A percentile compares a stretch with the other conserved stretches of the same genome.
phyloP scores from a whole-genome alignment of 805 yeast genomes.

The Isabelozyma rhagii region DNA sequence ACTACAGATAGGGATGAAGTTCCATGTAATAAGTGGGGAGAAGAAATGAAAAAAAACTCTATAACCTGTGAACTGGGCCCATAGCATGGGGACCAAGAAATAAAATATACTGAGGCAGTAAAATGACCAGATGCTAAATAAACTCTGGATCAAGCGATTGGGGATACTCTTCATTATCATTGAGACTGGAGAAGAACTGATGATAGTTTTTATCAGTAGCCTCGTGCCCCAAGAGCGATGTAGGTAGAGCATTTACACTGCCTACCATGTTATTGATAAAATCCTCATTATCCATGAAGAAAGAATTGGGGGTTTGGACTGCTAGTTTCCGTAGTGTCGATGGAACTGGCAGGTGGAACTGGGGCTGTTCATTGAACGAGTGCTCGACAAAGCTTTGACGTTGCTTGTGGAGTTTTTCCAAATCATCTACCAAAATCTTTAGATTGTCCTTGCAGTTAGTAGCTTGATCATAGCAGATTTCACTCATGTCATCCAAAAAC shows the following conservation, averaged over 20 bases:
- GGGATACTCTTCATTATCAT: background rate
- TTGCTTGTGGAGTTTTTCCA: background rate
- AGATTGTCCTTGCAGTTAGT: background rate
- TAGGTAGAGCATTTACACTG: conserved; percentile 1
- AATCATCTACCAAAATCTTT: background rate
- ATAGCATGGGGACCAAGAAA: background rate
- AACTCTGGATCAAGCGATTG: background rate
- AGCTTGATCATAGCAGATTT: conserved; percentile 2
- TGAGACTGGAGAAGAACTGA: background rate
- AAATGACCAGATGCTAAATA: background rate
- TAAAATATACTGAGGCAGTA: too few relatives aligned
- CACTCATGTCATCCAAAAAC: conserved; percentile 1
- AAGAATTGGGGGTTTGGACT: background rate
- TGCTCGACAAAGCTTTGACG: background rate
- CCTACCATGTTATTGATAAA: conserved; percentile 5
- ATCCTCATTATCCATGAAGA: conserved; percentile 1
- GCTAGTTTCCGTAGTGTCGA: background rate
- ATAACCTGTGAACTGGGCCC: background rate
- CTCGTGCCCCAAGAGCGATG: background rate
- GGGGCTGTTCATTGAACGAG: background rate
- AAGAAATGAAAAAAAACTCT: background rate
- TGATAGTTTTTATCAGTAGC: background rate
- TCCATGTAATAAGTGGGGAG: background rate
- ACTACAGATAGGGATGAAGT: too few relatives aligned
- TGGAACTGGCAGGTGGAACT: background rate